phyloP scores from a whole-genome alignment of 768 basidiomycete genomes.

The Mycena vulgaris region DNA sequence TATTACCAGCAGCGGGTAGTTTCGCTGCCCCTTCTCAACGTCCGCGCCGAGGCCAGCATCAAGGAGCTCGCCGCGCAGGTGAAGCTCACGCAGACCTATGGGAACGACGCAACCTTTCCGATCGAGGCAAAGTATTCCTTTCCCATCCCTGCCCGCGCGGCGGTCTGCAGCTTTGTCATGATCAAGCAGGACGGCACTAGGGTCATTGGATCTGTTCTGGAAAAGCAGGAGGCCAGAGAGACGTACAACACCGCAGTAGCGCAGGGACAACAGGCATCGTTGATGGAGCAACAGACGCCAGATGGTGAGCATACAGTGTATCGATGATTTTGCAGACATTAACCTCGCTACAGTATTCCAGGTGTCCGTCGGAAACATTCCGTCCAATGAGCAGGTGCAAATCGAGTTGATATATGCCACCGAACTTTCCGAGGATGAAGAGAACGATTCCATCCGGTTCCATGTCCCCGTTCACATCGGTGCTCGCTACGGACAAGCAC shows the following conservation, averaged over 20 bases:
- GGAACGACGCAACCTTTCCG: slow-evolving; percentile 19
- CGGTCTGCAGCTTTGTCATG: slow-evolving; percentile 26
- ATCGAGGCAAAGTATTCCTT: slow-evolving; percentile 36
- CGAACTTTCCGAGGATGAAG: slow-evolving; percentile 29
- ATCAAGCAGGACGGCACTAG: slow-evolving; percentile 34
- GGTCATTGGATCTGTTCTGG: slow-evolving; percentile 31
- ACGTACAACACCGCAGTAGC: slow-evolving; percentile 26
- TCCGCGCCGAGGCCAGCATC: slow-evolving; percentile 26
- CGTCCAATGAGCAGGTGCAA: slow-evolving; percentile 20
- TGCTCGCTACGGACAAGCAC: slow-evolving; percentile 31
- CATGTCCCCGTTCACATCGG: slow-evolving; percentile 27
- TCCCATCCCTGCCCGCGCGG: slow-evolving; percentile 28
- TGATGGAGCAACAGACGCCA: slow-evolving; percentile 26
- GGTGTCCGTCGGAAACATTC: slow-evolving; percentile 28
- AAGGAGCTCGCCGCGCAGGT: slow-evolving; percentile 35
- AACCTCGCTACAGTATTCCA: slow-evolving; percentile 29
- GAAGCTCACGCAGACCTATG: slow-evolving; percentile 34
- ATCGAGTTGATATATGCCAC: slow-evolving; percentile 32
- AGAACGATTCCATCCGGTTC: slow-evolving; percentile 27
- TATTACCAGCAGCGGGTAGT: not conserved
- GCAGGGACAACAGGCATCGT: slow-evolving; percentile 30
- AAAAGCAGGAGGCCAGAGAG: slow-evolving; percentile 33
- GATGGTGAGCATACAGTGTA: slow-evolving; percentile 27
- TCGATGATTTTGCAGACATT: not conserved
- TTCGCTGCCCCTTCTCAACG: slow-evolving; percentile 21